These are phyloP conservation scores for Lunularia cruciata DNA, from an alignment of 225 moss, liverwort and hornwort species.

Conservation along the genomic window DNA sequence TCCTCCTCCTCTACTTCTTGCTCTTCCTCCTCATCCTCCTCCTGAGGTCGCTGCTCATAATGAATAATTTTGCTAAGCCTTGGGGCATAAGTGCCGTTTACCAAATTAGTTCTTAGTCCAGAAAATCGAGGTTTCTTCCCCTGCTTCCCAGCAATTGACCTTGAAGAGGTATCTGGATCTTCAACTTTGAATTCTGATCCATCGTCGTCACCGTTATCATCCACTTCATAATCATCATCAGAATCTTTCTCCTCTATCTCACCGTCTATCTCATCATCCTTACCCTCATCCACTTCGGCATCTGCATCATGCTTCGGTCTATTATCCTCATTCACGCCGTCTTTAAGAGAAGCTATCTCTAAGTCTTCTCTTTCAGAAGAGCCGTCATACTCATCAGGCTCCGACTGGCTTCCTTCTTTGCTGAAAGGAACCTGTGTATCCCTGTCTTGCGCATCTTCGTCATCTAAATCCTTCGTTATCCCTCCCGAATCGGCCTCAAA, in stretches of 20 bases:
- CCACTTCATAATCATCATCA: slow-evolving; percentile 79
- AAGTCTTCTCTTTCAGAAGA: slow-evolving; percentile 54
- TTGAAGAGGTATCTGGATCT: slow-evolving; percentile 24
- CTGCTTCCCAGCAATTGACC: slow-evolving; percentile 27
- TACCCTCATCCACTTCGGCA: slow-evolving; percentile 42
- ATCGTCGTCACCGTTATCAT: slow-evolving; percentile 72
- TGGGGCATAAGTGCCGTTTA: slow-evolving; percentile 38
- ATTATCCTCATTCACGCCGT: slow-evolving; percentile 40
- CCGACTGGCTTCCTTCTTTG: slow-evolving; percentile 69
- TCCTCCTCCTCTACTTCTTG: slow-evolving; percentile 27
- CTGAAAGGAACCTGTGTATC: slow-evolving; percentile 64
- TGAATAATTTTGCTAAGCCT: slow-evolving; percentile 37
- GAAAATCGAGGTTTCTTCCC: slow-evolving; percentile 29
- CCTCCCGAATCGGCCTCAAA: slow-evolving; percentile 54
- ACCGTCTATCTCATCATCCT: slow-evolving; percentile 59
- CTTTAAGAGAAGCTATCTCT: slow-evolving; percentile 35
- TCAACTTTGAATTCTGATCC: slow-evolving; percentile 63
- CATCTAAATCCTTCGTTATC: slow-evolving; percentile 55
- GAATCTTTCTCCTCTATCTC: slow-evolving; percentile 79
- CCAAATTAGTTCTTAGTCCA: slow-evolving; percentile 37
- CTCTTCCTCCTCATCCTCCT: slow-evolving; percentile 25
- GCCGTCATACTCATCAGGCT: slow-evolving; percentile 53
- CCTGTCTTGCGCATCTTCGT: slow-evolving; percentile 64
- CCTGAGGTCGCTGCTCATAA: slow-evolving; percentile 19
- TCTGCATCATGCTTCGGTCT: slow-evolving; percentile 36